These are phyloP conservation scores for Trametes elegans DNA, from an alignment of 768 basidiomycete species.

Conservation along the genomic window DNA sequence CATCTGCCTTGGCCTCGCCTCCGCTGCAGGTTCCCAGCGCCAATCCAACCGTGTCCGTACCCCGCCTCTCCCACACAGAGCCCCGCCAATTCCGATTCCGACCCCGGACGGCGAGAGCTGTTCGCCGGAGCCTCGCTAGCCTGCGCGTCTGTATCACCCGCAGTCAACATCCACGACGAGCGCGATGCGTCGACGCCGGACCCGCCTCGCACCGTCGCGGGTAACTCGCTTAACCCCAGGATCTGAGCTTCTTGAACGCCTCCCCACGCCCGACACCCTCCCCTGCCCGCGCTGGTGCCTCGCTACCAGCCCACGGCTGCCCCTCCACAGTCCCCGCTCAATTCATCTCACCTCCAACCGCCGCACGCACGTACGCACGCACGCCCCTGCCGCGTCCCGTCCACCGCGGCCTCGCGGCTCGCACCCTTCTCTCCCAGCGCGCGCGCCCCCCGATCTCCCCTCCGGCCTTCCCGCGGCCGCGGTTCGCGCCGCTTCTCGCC, in stretches of 20 bases:
- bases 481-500: background rate
- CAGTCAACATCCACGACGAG: background rate
- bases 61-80: background rate
- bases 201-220: background rate
- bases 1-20: background rate
- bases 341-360: background rate
- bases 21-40: conserved; percentile 3
- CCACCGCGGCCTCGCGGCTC: background rate
- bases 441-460: conserved; percentile 1
- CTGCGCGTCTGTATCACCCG: too few species aligned
- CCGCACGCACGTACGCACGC: too few species aligned
- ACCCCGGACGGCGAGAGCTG: too few species aligned
- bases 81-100: too few species aligned
- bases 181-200: background rate
- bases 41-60: background rate
- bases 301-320: background rate
- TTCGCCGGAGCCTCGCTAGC: too few species aligned
- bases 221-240: conserved; percentile 1
- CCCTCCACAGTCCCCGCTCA: background rate
- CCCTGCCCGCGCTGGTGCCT: background rate
- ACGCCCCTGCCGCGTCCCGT: background rate
- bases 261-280: background rate
- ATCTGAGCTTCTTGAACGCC: background rate
- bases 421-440: background rate
- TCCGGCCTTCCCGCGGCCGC: background rate